These are phyloP conservation scores for Lentinula guzmanii DNA, from an alignment of 768 basidiomycete genomes.

Conservation along the genomic window DNA sequence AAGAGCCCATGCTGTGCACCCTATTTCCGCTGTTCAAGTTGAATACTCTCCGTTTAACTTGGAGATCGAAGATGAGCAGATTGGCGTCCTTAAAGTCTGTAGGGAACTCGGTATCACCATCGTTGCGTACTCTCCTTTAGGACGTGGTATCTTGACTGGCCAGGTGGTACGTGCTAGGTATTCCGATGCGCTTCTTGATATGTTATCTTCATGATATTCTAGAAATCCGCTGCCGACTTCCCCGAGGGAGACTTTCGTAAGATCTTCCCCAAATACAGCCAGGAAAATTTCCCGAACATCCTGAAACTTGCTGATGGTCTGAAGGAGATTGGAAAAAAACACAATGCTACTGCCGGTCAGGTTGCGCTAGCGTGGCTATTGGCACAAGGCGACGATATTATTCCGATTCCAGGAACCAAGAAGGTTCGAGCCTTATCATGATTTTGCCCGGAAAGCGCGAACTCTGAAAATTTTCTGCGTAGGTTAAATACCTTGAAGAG, in stretches of 20 bases:
- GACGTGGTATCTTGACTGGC: constrained; percentile 46
- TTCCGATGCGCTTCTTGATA: constrained; percentile 12
- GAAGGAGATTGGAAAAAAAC: constrained; percentile 24
- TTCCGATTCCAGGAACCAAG: constrained; percentile 31
- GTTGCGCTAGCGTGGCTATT: constrained; percentile 36
- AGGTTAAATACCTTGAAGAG: constrained; percentile 31
- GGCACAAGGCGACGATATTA: constrained; percentile 27
- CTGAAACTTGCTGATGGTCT: constrained; percentile 30
- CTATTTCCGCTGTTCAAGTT: constrained; percentile 43
- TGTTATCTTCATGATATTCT: not conserved
- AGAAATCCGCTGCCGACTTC: constrained; percentile 11
- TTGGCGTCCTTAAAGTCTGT: constrained; percentile 34
- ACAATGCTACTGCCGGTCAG: constrained; percentile 34
- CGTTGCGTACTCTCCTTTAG: constrained; percentile 48
- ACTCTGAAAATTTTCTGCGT: not conserved
- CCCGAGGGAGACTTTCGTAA: constrained; percentile 30
- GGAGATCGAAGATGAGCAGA: constrained; percentile 38
- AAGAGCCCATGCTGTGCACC: constrained; percentile 44
- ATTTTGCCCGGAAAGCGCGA: not conserved
- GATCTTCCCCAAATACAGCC: constrained; percentile 28
- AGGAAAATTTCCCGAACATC: constrained; percentile 38
- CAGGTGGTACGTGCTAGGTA: constrained; percentile 24
- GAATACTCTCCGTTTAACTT: constrained; percentile 48
- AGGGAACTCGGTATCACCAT: constrained; percentile 44
- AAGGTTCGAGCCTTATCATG: constrained; percentile 17